Evolutionary conservation across 441 rosid genomes (phyloP).

Genomic region (Mallotus japonicus): DNA sequence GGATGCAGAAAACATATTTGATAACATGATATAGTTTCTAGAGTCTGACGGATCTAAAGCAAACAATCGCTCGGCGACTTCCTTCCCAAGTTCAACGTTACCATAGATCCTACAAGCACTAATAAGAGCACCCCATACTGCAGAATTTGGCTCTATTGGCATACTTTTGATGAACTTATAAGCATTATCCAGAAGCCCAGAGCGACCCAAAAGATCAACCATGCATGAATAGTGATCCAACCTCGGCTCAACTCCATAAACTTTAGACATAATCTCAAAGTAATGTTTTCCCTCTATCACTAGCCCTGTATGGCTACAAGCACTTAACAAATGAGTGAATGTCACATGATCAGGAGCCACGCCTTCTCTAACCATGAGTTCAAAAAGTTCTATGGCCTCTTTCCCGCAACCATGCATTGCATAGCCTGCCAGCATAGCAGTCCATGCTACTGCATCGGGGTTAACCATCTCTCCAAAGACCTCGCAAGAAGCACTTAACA

Average conservation of each 20-base stretch:
- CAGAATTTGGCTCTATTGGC: conserved; percentile 62
- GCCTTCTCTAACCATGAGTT: conserved; percentile 61
- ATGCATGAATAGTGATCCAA: conserved; percentile 79
- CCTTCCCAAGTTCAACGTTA: conserved; percentile 63
- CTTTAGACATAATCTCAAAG: conserved; percentile 49
- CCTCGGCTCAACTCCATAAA: conserved; percentile 54
- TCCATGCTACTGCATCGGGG: conserved; percentile 75
- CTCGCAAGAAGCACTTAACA: conserved; percentile 44
- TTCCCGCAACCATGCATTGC: conserved; percentile 77
- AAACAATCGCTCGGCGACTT: conserved; percentile 62
- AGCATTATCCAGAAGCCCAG: conserved; percentile 71
- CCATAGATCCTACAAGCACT: conserved; percentile 72
- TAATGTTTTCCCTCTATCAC: conserved; percentile 57
- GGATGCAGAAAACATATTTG: conserved; percentile 69
- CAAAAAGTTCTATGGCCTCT: conserved; percentile 60
- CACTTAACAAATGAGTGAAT: conserved; percentile 72
- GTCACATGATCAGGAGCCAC: conserved; percentile 72
- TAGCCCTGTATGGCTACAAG: conserved; percentile 74
- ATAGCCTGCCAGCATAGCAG: conserved; percentile 71
- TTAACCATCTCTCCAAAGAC: conserved; percentile 57
- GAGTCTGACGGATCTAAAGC: conserved; percentile 68
- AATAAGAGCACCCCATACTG: conserved; percentile 85
- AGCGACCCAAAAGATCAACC: conserved; percentile 74
- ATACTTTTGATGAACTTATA: conserved; percentile 49
- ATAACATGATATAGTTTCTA: conserved; percentile 68